phyloP scores from a whole-genome alignment of 2,329 filamentous ascomycete genomes.

The Parastagonospora avenae region DNA sequence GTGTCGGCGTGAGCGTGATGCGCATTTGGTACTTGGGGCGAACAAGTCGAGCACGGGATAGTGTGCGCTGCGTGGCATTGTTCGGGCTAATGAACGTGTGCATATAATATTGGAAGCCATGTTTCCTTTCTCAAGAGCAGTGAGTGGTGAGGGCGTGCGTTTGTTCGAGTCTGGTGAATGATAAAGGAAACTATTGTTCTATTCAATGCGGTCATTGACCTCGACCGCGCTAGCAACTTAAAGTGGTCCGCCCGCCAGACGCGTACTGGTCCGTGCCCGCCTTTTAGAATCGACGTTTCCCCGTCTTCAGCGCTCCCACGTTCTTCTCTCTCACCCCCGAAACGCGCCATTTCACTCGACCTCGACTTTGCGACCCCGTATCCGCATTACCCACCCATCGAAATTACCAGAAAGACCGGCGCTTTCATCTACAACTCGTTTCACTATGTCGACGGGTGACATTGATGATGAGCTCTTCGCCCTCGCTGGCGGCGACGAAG shows the following conservation, averaged over 20 bases:
- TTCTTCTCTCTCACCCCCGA: constrained; percentile 22
- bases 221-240: background rate
- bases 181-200: constrained; percentile 4
- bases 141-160: constrained; percentile 1
- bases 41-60: constrained; percentile 33
- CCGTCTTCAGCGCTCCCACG: constrained; percentile 23
- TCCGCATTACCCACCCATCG: constrained; percentile 5
- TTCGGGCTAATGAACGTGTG: constrained; percentile 23
- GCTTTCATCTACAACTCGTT: constrained; percentile 3
- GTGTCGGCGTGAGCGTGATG: constrained; percentile 18
- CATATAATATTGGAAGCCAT: constrained; percentile 26
- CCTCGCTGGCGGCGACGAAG: constrained; percentile 76
- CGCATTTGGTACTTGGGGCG: constrained; percentile 25
- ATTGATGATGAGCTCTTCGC: constrained; percentile 93
- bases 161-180: constrained; percentile 4
- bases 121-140: constrained; percentile 6
- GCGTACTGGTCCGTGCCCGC: constrained; percentile 22
- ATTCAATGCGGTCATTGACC: constrained; percentile 8
- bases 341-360: constrained; percentile 11
- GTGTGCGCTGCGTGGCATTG: constrained; percentile 2
- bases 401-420: constrained; percentile 1
- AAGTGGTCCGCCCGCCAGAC: constrained; percentile 9
- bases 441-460: constrained; percentile 71
- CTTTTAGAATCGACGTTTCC: constrained; percentile 21
- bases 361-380: constrained; percentile 10